Conservation (phyloP, 768 basidiomycete genomes). For the Phylloporus sp. region DNA sequence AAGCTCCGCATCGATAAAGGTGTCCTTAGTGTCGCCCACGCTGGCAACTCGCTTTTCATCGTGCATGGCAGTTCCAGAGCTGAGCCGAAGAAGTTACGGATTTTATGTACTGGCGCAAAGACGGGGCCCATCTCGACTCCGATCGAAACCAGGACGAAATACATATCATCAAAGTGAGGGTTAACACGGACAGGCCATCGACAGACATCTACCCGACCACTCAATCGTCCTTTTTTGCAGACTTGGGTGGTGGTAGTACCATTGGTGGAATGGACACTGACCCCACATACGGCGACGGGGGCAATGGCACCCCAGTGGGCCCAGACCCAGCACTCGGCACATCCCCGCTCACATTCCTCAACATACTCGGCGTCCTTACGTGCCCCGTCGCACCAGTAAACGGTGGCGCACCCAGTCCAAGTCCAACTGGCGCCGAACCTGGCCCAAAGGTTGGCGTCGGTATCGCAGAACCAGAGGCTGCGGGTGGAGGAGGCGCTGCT, state of each 20-base stretch:
- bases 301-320: constrained; percentile 13
- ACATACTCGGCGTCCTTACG: constrained; percentile 10
- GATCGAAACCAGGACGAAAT: too few species aligned
- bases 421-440: constrained; percentile 28
- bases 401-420: constrained; percentile 26
- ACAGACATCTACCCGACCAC: background rate
- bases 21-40: too few species aligned
- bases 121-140: too few species aligned
- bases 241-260: constrained; percentile 21
- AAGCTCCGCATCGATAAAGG: background rate
- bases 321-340: background rate
- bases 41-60: background rate
- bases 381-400: constrained; percentile 9
- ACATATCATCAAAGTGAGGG: background rate
- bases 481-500: background rate
- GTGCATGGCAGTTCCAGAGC: background rate
- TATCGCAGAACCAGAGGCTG: constrained; percentile 13
- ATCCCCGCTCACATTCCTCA: constrained; percentile 16
- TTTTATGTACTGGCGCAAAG: too few species aligned
- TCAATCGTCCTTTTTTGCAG: constrained; percentile 28
- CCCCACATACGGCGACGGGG: constrained; percentile 21
- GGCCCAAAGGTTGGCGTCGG: constrained; percentile 30
- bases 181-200: background rate
- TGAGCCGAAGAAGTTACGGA: too few species aligned
- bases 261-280: constrained; percentile 15